A percentile compares a stretch with the other conserved stretches of the same genome.
Conservation (phyloP, 2,329 filamentous ascomycete species). For the Botrytis squamosa region DNA sequence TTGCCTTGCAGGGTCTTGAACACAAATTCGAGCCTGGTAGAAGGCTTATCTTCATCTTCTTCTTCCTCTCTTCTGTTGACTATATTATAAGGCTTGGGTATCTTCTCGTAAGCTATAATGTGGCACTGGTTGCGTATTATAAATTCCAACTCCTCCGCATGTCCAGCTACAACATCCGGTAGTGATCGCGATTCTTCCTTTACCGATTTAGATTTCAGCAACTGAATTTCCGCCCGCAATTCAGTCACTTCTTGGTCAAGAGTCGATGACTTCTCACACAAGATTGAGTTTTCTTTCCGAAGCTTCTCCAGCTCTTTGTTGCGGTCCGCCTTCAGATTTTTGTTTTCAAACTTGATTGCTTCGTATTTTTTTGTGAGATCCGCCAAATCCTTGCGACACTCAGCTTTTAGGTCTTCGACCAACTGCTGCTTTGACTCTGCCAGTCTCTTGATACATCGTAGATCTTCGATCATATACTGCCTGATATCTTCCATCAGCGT, state of each 20-base stretch:
- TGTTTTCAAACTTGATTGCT: slow-evolving; percentile 11
- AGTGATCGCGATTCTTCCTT: too few species aligned
- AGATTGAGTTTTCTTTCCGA: not conserved
- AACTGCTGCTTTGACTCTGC: not conserved
- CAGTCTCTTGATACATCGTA: not conserved
- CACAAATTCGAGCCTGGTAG: too few species aligned
- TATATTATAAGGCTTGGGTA: too few species aligned
- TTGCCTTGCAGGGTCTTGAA: too few species aligned
- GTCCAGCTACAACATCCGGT: too few species aligned
- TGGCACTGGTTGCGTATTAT: too few species aligned
- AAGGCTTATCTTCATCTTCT: too few species aligned
- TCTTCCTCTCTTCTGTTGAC: too few species aligned
- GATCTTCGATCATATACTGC: not conserved
- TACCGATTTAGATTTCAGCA: too few species aligned
- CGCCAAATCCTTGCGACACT: not conserved
- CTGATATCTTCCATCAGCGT: not conserved
- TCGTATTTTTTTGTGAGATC: not conserved
- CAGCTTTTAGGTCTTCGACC: not conserved
- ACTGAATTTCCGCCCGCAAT: not conserved
- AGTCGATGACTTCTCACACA: not conserved
- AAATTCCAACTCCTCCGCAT: too few species aligned
- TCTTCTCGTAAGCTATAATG: too few species aligned
- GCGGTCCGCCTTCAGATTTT: not conserved
- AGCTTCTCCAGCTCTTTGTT: slow-evolving; percentile 6
- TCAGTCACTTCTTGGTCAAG: not conserved